Base-by-base conservation (phyloP, 108 stramenopile species). In the Pseudonitzschia delicatissima region DNA sequence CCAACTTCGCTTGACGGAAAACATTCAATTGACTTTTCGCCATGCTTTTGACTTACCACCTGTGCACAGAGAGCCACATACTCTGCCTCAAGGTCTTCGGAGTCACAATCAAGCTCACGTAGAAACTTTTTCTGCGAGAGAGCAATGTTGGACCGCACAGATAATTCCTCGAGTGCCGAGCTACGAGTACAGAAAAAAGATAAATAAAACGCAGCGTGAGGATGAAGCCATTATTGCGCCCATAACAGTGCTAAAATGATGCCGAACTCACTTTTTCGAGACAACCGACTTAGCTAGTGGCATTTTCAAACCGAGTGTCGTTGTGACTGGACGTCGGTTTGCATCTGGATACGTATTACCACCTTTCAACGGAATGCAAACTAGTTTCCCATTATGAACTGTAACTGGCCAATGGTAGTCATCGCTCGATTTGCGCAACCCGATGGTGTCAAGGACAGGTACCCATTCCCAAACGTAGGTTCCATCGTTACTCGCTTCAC, bases 321-420 rank as follows among this genome's bases (percentile, higher is more conserved):
- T 77, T 11, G 93, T 86, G 20, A 91, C 74, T 0, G 90, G 93
- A 58, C 85, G 74, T n/a, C 88, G 81, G 18, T 72, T 72, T 32
- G 88, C 85, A 66, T 91, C 90, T 21, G 93, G 93, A 66, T 87
- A 76, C 35, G 84, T 73, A 42, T 78, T 86, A 4, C 89, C 88
- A 27, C 90, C 93, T 59, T 87, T 88, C 45, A 94, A 73, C 9
- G 81, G 93, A 9, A 91, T 83, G 57, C 83, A 88, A 31, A 91
- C 69, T 28, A 94, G 64, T 61, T 85, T 89, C 25, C 90, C 90
- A 58, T 88, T 86, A 50, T 83, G 69, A 34, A 88, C 83, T 45
- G 85, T 82, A 2, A 91, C 73, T 8, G 93, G 90, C 88, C 90
- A 91, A 50, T 81, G 87, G 5, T 55, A 62, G 67, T 94, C 93